Evolutionary conservation across 1,284 basidiomycete genomes (phyloP).

Genomic region (Malassezia dermatis): DNA sequence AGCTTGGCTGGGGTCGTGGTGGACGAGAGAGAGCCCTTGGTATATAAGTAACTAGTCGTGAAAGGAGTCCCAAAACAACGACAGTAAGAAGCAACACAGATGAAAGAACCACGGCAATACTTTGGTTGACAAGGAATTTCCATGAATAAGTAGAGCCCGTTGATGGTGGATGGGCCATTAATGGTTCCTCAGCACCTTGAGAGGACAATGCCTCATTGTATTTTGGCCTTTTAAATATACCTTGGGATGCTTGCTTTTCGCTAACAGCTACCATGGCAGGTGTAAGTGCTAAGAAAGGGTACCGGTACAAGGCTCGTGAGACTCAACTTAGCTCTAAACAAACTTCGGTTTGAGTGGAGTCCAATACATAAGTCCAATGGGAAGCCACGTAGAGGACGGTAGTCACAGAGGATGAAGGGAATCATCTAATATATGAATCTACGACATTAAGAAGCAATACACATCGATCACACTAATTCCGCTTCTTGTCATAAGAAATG

Average conservation of each 20-base stretch:
- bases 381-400: neutral
- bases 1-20: constrained; percentile 28
- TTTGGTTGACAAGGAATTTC: constrained; percentile 50
- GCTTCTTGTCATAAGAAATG: constrained; percentile 14
- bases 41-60: constrained; percentile 23
- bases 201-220: neutral
- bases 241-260: neutral
- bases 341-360: neutral
- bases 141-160: neutral
- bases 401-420: neutral
- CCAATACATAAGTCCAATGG: neutral
- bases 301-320: neutral
- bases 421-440: neutral
- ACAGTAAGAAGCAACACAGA: constrained; percentile 52
- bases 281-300: neutral
- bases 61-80: constrained; percentile 48
- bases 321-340: neutral
- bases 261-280: neutral
- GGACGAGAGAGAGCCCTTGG: constrained; percentile 15
- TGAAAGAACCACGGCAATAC: constrained; percentile 52
- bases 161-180: neutral
- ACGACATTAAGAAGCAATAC: neutral
- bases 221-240: neutral
- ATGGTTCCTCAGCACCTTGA: neutral
- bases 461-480: neutral